phyloP scores from a whole-genome alignment of 106 monocot species.

The Phalaenopsis equestris region DNA sequence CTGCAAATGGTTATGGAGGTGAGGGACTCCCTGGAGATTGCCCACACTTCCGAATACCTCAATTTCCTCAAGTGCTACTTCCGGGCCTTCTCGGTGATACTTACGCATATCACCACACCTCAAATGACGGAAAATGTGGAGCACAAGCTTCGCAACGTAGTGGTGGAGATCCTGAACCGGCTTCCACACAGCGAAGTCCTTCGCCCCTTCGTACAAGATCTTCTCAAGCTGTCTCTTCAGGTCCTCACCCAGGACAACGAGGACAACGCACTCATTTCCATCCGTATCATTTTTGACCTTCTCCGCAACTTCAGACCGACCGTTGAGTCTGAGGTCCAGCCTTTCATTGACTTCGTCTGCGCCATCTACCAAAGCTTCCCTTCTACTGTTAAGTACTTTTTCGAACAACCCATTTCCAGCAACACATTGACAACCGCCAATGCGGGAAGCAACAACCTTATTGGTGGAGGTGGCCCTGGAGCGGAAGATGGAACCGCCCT shows the following conservation, averaged over 20 bases:
- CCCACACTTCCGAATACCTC: slow-evolving; percentile 94
- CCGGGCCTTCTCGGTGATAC: slow-evolving; percentile 67
- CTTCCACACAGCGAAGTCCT: slow-evolving; percentile 99
- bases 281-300: slow-evolving; percentile 94
- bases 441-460: slow-evolving; percentile 1
- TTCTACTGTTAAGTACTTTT: slow-evolving; percentile 62
- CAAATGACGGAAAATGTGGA: slow-evolving; percentile 69
- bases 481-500: slow-evolving; percentile 15
- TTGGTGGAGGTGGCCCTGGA: slow-evolving; percentile 14
- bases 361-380: slow-evolving; percentile 83
- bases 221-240: slow-evolving; percentile 84
- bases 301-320: slow-evolving; percentile 96
- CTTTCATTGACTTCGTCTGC: slow-evolving; percentile 87
- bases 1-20: slow-evolving; percentile 96
- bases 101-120: slow-evolving; percentile 69
- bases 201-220: slow-evolving; percentile 93
- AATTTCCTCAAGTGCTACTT: slow-evolving; percentile 93
- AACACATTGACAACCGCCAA: slow-evolving; percentile 9
- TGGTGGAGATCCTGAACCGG: slow-evolving; percentile 93
- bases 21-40: slow-evolving; percentile 88
- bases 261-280: slow-evolving; percentile 86
- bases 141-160: slow-evolving; percentile 93
- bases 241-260: slow-evolving; percentile 95
- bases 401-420: slow-evolving; percentile 22
- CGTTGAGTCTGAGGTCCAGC: slow-evolving; percentile 90